Conservation (phyloP, 2,329 filamentous ascomycete species). For the Paraphaeosphaeria minitans region DNA sequence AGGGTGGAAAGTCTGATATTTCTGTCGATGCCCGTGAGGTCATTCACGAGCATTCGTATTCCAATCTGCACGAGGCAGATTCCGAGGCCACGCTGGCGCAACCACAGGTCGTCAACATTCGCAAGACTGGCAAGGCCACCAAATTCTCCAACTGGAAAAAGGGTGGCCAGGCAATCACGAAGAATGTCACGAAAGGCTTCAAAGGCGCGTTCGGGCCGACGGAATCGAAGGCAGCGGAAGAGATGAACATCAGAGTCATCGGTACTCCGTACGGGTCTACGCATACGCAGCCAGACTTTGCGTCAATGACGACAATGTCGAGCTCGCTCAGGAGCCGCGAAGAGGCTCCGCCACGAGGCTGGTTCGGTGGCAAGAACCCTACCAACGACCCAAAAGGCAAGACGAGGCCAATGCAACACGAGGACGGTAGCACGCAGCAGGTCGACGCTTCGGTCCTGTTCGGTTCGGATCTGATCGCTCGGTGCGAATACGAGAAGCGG, state of each 20-base stretch:
- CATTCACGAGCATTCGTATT: slow-evolving; percentile 46
- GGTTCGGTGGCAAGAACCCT: slow-evolving; percentile 40
- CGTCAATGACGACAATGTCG: slow-evolving; percentile 29
- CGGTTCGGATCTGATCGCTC: slow-evolving; percentile 83
- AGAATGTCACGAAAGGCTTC: slow-evolving; percentile 91
- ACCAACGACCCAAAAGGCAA: slow-evolving; percentile 26
- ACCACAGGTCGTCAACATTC: slow-evolving; percentile 93
- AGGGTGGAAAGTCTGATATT: slow-evolving; percentile 46
- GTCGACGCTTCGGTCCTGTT: slow-evolving; percentile 65
- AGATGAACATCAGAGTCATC: slow-evolving; percentile 58
- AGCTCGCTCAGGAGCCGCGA: slow-evolving; percentile 38
- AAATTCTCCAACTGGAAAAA: slow-evolving; percentile 99
- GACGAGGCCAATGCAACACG: slow-evolving; percentile 44
- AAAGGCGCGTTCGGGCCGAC: slow-evolving; percentile 82
- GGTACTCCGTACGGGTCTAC: slow-evolving; percentile 51
- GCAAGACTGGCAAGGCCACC: slow-evolving; percentile 83
- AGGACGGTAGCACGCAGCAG: slow-evolving; percentile 52
- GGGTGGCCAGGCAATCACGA: slow-evolving; percentile 89
- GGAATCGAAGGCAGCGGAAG: slow-evolving; percentile 59
- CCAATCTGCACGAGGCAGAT: slow-evolving; percentile 64
- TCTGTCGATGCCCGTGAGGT: slow-evolving; percentile 49
- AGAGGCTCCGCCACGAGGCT: slow-evolving; percentile 36
- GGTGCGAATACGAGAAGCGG: slow-evolving; percentile 85
- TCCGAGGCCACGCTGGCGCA: slow-evolving; percentile 67
- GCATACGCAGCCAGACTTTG: slow-evolving; percentile 42